phyloP scores from a whole-genome alignment of 2,329 filamentous ascomycete species.

The Sporothrix pallida region DNA sequence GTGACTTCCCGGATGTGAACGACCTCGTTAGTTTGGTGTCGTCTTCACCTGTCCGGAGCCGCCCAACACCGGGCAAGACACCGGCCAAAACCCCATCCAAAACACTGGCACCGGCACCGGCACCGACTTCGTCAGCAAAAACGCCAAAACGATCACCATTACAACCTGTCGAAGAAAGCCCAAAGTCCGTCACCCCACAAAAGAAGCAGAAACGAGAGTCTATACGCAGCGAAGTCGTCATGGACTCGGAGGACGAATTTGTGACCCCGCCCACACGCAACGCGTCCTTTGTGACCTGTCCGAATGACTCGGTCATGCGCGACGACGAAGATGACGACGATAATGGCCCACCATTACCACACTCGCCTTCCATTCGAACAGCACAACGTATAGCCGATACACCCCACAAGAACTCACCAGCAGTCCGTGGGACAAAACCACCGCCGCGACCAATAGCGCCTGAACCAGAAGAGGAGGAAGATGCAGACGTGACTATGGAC shows the following conservation, averaged over 20 bases:
- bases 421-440: constrained; percentile 1
- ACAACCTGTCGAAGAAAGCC: not conserved
- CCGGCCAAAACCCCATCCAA: constrained; percentile 18
- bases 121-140: not conserved
- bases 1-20: constrained; percentile 62
- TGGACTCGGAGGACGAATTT: constrained; percentile 64
- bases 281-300: constrained; percentile 42
- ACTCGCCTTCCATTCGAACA: constrained; percentile 24
- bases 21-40: constrained; percentile 52
- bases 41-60: constrained; percentile 43
- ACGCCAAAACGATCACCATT: not conserved
- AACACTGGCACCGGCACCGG: not conserved
- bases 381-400: constrained; percentile 31
- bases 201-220: constrained; percentile 35
- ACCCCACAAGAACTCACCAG: constrained; percentile 21
- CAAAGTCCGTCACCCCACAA: constrained; percentile 28
- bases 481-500: constrained; percentile 21
- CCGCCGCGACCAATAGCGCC: not conserved
- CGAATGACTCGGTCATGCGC: constrained; percentile 23
- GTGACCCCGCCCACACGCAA: constrained; percentile 51
- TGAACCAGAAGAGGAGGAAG: not conserved
- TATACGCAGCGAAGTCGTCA: constrained; percentile 49
- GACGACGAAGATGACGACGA: constrained; percentile 12
- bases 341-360: constrained; percentile 11
- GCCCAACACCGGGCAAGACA: constrained; percentile 8